Base-by-base conservation (phyloP, 371 early-diverging fungal species). In the Nosema granulosis region DNA sequence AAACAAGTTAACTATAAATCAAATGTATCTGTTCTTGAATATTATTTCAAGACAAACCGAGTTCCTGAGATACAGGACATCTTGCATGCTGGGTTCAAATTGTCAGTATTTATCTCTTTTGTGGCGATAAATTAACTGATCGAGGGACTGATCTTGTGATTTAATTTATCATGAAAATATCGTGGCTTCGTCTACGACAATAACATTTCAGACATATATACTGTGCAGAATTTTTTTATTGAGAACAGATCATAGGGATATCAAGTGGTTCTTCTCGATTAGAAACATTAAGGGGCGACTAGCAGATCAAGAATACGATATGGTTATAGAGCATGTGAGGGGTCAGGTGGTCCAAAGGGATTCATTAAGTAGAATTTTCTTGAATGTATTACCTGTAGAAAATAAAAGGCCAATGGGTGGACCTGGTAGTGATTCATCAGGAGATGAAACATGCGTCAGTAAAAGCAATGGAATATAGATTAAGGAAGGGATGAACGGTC, bases 161-260 rank as follows among this genome's bases (percentile, higher is more conserved):
- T n/a, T n/a, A n/a, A n/a, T n/a, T n/a, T n/a, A n/a, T n/a, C n/a
- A n/a, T n/a, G n/a, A n/a, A n/a, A n/a, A n/a, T n/a, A n/a, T n/a
- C n/a, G n/a, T n/a, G n/a, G n/a, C n/a, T n/a, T n/a, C n/a, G n/a
- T n/a, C n/a, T n/a, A n/a, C n/a, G n/a, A n/a, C n/a, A n/a, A n/a
- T n/a, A n/a, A 11, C 26, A 73, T 20, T 73, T 73, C 29, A 73
- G 31, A 73, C 2, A 3, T 73, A 73, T 54, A 3, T 73, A 18
- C 28, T 73, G 1, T 1, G 1, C 12, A 24, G 22, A 22, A 35
- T 29, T 38, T 73, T 73, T 66, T n/a, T 20, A 73, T 1, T 73
- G 3, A 73, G 24, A 66, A 73, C 67, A 18, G 74, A 73, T 66
- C 74, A 73, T 73, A 2, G 22, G 6, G 50, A 62, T 24, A 9